Evolutionary conservation across 176 grass and related monocot species (phyloP).

Genomic region (Alloteropsis semialata): DNA sequence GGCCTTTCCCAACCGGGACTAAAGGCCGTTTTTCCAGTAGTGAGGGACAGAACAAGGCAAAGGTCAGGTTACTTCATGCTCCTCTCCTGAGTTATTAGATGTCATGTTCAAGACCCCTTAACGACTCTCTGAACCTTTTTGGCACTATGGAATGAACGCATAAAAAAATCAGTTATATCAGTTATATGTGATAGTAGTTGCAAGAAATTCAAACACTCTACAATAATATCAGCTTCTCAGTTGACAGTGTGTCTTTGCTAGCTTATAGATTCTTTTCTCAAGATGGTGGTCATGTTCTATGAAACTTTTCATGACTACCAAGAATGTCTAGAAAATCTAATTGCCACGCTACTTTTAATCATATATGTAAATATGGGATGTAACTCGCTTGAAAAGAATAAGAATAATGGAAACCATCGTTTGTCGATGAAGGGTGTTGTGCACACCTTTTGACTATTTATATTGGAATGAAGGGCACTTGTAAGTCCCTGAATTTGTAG

Average conservation of each 20-base stretch:
- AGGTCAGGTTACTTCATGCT: conserved; percentile 57
- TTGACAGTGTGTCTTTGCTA: not conserved
- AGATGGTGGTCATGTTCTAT: not conserved
- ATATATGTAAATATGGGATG: conserved; percentile 82
- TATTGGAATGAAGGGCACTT: too few relatives aligned
- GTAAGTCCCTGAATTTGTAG: too few relatives aligned
- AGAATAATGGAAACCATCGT: conserved; percentile 79
- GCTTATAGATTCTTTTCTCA: not conserved
- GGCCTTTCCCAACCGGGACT: too few relatives aligned
- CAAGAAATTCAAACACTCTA: not conserved
- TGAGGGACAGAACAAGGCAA: conserved; percentile 88
- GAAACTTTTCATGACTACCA: not conserved
- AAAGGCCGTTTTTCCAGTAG: too few relatives aligned
- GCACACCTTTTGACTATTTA: too few relatives aligned
- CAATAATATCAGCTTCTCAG: not conserved
- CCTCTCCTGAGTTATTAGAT: not conserved
- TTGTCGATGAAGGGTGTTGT: too few relatives aligned
- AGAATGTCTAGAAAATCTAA: not conserved
- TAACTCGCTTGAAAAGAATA: conserved; percentile 64
- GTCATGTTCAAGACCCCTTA: not conserved
- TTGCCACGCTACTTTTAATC: conserved; percentile 29
- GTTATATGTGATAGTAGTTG: not conserved
- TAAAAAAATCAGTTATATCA: not conserved
- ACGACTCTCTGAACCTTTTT: not conserved
- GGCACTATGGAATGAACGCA: not conserved